Percentiles rank a stretch among this genome's conserved stretches.
Evolutionary conservation across 306 rosid genomes (phyloP).

Genomic region (Quercus gilva): DNA sequence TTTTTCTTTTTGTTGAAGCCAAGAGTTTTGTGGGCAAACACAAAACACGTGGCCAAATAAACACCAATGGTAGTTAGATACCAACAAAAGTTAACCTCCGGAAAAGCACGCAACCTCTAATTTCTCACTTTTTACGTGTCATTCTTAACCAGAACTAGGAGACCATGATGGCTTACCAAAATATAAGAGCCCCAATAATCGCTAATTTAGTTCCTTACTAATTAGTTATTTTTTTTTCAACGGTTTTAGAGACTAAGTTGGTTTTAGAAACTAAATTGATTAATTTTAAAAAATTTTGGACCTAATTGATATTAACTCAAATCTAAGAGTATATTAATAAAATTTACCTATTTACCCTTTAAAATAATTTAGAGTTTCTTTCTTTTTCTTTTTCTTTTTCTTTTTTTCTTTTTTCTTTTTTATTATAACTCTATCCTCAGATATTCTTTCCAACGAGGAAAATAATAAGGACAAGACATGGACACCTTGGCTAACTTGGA

Average conservation of each 20-base stretch:
- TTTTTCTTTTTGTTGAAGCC: background rate
- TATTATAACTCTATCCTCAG: too few species aligned
- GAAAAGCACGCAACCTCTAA: background rate
- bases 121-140: background rate
- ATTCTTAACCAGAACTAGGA: background rate
- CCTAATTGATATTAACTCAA: rapidly evolving
- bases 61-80: background rate
- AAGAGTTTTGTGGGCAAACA: background rate
- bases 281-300: rapidly evolving
- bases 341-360: too few species aligned
- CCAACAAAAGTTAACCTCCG: background rate
- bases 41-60: background rate
- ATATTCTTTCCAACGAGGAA: too few species aligned
- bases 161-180: too few species aligned
- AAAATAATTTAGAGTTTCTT: too few species aligned
- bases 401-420: too few species aligned
- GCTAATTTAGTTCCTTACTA: rapidly evolving
- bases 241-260: rapidly evolving
- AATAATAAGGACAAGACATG: too few species aligned
- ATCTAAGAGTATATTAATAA: rapidly evolving
- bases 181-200: too few species aligned
- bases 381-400: too few species aligned
- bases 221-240: too few species aligned
- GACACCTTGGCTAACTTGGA: too few species aligned
- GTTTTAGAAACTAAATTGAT: too few species aligned